phyloP scores from a whole-genome alignment of 352 stramenopile genomes.

The Elongisporangium anandrum region DNA sequence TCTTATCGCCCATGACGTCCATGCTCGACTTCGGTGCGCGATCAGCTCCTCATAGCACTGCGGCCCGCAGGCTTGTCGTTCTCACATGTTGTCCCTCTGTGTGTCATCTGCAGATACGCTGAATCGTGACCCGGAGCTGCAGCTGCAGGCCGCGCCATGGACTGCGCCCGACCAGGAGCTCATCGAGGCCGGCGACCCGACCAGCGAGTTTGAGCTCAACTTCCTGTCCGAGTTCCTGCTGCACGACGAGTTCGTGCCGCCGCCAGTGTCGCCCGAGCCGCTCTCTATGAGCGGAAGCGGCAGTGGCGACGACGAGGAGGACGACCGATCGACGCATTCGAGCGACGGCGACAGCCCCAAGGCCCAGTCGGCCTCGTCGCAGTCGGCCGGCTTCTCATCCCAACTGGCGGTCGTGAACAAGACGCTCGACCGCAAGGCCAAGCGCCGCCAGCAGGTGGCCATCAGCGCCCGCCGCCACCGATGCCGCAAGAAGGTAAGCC shows the following conservation, averaged over 20 bases:
- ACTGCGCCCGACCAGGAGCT: not conserved
- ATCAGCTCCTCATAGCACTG: not conserved
- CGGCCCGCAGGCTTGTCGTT: not conserved
- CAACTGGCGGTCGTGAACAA: conserved; percentile 7
- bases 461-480: conserved; percentile 42
- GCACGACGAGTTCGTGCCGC: conserved; percentile 25
- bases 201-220: conserved; percentile 24
- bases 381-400: not conserved
- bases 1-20: not conserved
- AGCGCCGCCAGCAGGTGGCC: conserved; percentile 39
- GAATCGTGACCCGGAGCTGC: not conserved
- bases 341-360: not conserved
- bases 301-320: not conserved
- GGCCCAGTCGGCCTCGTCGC: not conserved
- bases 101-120: not conserved
- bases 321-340: not conserved
- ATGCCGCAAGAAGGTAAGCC: conserved; percentile 43
- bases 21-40: not conserved
- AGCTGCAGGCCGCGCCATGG: not conserved
- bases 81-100: not conserved
- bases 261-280: conserved; percentile 3
- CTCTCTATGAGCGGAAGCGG: not conserved
- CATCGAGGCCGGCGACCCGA: not conserved
- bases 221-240: conserved; percentile 38
- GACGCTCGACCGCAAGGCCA: conserved; percentile 35